phyloP scores from a whole-genome alignment of 352 stramenopile genomes.

The Pythium aquatile region DNA sequence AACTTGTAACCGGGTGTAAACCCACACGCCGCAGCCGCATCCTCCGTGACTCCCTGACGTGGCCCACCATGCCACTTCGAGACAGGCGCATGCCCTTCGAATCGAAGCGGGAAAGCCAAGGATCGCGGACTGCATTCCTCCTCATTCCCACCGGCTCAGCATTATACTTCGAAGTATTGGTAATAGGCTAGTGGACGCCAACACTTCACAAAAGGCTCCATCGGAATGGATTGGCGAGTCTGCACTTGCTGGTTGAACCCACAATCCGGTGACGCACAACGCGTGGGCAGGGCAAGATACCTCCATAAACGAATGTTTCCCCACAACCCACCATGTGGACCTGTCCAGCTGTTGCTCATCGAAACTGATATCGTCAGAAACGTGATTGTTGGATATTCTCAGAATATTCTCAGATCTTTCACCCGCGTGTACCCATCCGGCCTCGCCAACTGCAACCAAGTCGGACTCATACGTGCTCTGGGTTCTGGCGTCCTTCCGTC shows the following conservation, averaged over 20 bases:
- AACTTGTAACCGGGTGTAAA: not conserved
- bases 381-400: not conserved
- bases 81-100: not conserved
- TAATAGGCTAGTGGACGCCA: not conserved
- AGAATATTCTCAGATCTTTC: not conserved
- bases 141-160: not conserved
- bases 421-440: too few relatives aligned
- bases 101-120: not conserved
- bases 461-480: not conserved
- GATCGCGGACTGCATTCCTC: not conserved
- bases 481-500: not conserved
- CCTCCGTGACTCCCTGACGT: not conserved
- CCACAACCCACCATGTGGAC: not conserved
- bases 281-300: not conserved
- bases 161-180: too few relatives aligned
- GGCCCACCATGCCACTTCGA: not conserved
- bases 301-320: not conserved
- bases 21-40: not conserved
- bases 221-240: not conserved
- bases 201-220: not conserved
- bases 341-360: not conserved
- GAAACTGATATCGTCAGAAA: not conserved
- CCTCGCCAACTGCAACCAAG: not conserved
- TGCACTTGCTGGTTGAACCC: too few relatives aligned
- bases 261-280: not conserved